These are phyloP conservation scores for Hygrocybe punicea DNA, from an alignment of 768 basidiomycete genomes.

Conservation along the genomic window DNA sequence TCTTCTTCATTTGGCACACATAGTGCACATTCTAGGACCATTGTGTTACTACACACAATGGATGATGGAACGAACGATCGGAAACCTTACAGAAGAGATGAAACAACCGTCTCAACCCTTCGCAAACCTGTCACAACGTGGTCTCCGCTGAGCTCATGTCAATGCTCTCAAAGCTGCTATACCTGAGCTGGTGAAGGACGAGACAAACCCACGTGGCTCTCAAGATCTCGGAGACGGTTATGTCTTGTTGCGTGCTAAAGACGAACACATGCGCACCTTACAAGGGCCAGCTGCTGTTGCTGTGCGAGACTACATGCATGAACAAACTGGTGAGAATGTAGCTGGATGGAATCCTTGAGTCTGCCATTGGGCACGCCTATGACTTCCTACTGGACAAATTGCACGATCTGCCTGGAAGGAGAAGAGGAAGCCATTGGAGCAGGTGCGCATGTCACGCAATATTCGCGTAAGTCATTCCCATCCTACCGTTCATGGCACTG, in stretches of 20 bases:
- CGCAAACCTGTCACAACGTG: slow-evolving; percentile 7
- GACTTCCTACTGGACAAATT: slow-evolving; percentile 26
- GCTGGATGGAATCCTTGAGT: neutral
- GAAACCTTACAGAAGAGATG: slow-evolving; percentile 4
- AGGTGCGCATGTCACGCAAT: slow-evolving; percentile 1
- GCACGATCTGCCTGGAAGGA: slow-evolving; percentile 21
- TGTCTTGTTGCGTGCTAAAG: neutral
- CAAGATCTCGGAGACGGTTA: neutral
- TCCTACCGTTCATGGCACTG: neutral
- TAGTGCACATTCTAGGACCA: neutral
- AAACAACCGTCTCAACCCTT: slow-evolving; percentile 5
- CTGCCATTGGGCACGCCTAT: slow-evolving; percentile 19
- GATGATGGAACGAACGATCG: slow-evolving; percentile 6
- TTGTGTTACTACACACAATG: neutral
- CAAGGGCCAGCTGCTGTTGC: neutral
- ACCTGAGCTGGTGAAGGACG: neutral
- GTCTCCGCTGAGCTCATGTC: neutral
- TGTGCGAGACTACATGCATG: neutral
- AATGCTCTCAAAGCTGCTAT: slow-evolving; percentile 4
- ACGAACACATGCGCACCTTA: neutral
- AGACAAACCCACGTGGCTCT: neutral
- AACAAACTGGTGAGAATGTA: neutral
- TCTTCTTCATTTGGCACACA: slow-evolving; percentile 2
- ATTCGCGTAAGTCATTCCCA: slow-evolving; percentile 1
- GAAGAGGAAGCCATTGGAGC: neutral